Evolutionary conservation across 2,329 filamentous ascomycete species (phyloP).

Genomic region (Penicillium sp.): DNA sequence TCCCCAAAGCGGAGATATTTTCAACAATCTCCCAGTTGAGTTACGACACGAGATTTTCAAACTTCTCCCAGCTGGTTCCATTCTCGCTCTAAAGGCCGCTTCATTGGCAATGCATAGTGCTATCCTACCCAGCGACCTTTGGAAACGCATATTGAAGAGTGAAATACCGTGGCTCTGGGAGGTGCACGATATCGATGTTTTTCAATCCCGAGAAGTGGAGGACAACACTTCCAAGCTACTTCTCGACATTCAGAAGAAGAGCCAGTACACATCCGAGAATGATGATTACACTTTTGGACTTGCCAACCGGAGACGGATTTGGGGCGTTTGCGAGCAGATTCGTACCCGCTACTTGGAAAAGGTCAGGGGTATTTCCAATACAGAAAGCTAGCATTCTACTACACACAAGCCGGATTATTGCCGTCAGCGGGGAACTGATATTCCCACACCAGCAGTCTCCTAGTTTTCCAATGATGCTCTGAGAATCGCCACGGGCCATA

Average conservation of each 20-base stretch:
- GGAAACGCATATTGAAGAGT: background rate
- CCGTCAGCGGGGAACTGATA: too few species aligned
- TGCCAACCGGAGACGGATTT: background rate
- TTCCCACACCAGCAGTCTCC: too few species aligned
- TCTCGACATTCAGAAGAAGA: background rate
- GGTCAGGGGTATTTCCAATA: background rate
- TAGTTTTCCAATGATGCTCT: too few species aligned
- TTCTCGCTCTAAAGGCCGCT: background rate
- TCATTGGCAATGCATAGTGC: background rate
- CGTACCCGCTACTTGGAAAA: background rate
- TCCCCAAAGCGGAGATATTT: background rate
- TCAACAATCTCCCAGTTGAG: background rate
- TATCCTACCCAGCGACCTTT: background rate
- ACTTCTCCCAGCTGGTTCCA: background rate
- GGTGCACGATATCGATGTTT: background rate
- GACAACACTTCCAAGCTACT: background rate
- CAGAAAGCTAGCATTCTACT: background rate
- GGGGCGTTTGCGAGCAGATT: background rate
- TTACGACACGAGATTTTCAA: background rate
- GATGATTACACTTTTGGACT: background rate
- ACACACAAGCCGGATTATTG: background rate
- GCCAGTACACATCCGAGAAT: background rate
- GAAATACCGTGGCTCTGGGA: background rate
- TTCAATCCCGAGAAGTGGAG: background rate
- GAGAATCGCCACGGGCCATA: too few species aligned